Evolutionary conservation across 179 eudicot genomes (phyloP).

Genomic region (Nepenthes alata): DNA sequence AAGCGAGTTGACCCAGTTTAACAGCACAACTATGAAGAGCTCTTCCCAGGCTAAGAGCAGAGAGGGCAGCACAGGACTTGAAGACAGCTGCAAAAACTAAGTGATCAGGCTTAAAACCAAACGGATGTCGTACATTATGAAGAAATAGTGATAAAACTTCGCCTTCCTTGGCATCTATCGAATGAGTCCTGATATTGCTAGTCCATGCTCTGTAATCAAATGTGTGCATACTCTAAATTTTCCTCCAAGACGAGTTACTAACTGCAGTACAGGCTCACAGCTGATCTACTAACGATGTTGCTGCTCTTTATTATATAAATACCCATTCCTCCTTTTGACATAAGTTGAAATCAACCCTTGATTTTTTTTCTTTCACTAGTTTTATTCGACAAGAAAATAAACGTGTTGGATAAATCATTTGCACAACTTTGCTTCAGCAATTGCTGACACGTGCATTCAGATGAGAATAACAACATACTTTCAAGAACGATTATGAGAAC

Average conservation of each 20-base stretch:
- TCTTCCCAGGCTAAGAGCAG: conserved; percentile 36
- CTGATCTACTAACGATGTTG: background rate
- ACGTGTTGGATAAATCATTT: no score
- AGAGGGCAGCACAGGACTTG: conserved; percentile 40
- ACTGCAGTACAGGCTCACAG: background rate
- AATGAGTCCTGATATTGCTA: conserved; percentile 19
- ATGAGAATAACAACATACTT: background rate
- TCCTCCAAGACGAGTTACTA: background rate
- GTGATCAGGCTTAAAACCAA: conserved; percentile 31
- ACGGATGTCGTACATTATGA: conserved; percentile 19
- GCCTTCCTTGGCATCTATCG: conserved; percentile 17
- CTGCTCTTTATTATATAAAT: no score
- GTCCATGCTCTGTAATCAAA: conserved; percentile 21
- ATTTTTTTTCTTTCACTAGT: no score
- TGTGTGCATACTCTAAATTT: conserved; percentile 1
- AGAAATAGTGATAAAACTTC: conserved; percentile 27
- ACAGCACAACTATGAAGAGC: conserved; percentile 39
- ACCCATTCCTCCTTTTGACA: no score
- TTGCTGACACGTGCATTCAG: background rate
- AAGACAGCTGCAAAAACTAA: conserved; percentile 31
- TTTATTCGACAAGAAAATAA: no score
- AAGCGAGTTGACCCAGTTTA: conserved; percentile 46
- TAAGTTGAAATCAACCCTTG: no score
- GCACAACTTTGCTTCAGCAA: background rate
- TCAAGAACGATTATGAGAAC: background rate